Conservation (phyloP, 2,329 filamentous ascomycete genomes). For the Paraphoma chrysanthemicola region DNA sequence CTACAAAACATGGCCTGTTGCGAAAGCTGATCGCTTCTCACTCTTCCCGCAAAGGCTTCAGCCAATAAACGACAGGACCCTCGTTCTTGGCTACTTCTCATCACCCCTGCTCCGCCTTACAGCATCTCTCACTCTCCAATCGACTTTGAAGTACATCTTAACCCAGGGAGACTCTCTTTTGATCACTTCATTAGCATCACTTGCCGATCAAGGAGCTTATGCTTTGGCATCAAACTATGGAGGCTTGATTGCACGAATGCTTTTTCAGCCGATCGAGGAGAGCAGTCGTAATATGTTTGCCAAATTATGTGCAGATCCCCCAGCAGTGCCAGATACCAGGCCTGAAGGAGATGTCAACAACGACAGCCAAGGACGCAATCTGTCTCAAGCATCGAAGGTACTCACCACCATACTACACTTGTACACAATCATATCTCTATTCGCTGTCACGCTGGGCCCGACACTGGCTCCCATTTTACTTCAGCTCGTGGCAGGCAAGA, state of each 20-base stretch:
- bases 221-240: slow-evolving; percentile 93
- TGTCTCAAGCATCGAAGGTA: slow-evolving; percentile 55
- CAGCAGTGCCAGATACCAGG: slow-evolving; percentile 16
- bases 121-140: slow-evolving; percentile 85
- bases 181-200: slow-evolving; percentile 76
- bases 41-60: slow-evolving; percentile 61
- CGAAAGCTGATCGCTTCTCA: slow-evolving; percentile 69
- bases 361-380: slow-evolving; percentile 25
- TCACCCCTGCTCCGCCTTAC: slow-evolving; percentile 74
- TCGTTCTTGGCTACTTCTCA: slow-evolving; percentile 62
- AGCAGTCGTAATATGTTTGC: slow-evolving; percentile 90
- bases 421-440: slow-evolving; percentile 76
- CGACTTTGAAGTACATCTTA: slow-evolving; percentile 87
- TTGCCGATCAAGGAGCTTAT: slow-evolving; percentile 87
- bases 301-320: slow-evolving; percentile 67
- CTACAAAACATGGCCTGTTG: slow-evolving; percentile 64
- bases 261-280: slow-evolving; percentile 96
- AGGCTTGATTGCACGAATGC: slow-evolving; percentile 81
- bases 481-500: slow-evolving; percentile 74
- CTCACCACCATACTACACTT: slow-evolving; percentile 71
- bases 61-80: slow-evolving; percentile 36
- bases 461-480: slow-evolving; percentile 76
- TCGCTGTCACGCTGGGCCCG: slow-evolving; percentile 75
- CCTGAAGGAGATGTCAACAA: slow-evolving; percentile 4
- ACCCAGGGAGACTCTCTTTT: slow-evolving; percentile 95